phyloP scores from a whole-genome alignment of 345 rosid genomes.

The Eucalyptus cloeziana region DNA sequence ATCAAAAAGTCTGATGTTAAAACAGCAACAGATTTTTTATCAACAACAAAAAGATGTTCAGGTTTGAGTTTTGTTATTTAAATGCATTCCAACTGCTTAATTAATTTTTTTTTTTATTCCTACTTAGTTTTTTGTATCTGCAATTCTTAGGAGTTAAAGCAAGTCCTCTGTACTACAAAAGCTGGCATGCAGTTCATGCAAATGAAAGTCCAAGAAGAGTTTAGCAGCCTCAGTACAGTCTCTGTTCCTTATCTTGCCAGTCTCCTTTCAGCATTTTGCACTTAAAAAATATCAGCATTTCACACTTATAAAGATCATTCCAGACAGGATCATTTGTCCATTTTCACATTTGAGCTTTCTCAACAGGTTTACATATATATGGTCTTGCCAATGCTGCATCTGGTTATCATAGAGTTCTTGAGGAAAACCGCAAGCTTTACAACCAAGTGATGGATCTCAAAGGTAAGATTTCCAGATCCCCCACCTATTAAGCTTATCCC shows the following conservation, averaged over 20 bases:
- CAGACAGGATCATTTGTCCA: not conserved
- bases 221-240: slow-evolving; percentile 59
- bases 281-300: not conserved
- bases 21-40: slow-evolving; percentile 51
- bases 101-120: not conserved
- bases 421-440: slow-evolving; percentile 91
- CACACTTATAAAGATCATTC: not conserved
- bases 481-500: not conserved
- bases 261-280: not conserved
- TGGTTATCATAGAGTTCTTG: slow-evolving; percentile 85
- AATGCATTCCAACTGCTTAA: not conserved
- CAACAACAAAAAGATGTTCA: slow-evolving; percentile 65
- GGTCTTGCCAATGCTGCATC: slow-evolving; percentile 94
- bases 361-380: slow-evolving; percentile 67
- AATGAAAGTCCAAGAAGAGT: slow-evolving; percentile 77
- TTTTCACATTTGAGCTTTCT: not conserved
- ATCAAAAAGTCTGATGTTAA: slow-evolving; percentile 22
- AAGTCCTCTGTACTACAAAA: slow-evolving; percentile 51
- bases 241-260: not conserved
- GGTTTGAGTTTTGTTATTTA: slow-evolving; percentile 12
- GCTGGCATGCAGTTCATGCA: slow-evolving; percentile 91
- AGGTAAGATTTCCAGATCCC: slow-evolving; percentile 25
- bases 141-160: slow-evolving; percentile 52
- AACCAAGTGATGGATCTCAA: slow-evolving; percentile 96
- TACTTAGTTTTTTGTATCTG: not conserved